phyloP scores from a whole-genome alignment of 768 basidiomycete species.

The Gloeophyllum trabeum region DNA sequence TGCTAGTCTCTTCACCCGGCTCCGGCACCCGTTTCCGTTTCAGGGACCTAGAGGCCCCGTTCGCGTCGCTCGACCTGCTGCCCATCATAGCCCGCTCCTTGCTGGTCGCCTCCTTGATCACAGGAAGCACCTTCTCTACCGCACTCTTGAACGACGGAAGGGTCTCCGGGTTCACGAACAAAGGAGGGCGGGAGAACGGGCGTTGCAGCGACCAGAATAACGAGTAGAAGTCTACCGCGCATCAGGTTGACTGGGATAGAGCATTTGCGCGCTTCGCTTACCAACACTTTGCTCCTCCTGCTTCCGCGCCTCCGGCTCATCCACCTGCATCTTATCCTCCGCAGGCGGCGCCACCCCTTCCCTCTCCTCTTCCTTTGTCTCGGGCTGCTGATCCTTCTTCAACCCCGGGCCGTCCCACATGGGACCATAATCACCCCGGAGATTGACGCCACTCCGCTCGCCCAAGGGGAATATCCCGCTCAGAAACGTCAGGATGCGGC shows the following conservation, averaged over 20 bases:
- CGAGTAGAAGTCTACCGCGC: constrained; percentile 58
- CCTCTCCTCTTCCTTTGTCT: constrained; percentile 22
- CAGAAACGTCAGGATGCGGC: constrained; percentile 80
- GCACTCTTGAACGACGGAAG: constrained; percentile 60
- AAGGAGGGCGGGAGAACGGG: constrained; percentile 70
- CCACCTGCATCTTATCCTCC: constrained; percentile 19
- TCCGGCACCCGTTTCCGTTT: constrained; percentile 53
- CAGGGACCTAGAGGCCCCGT: constrained; percentile 15
- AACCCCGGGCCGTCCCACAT: constrained; percentile 59
- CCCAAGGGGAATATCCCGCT: constrained; percentile 80
- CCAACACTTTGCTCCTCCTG: constrained; percentile 28
- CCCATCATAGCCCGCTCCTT: constrained; percentile 88
- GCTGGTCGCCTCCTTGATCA: constrained; percentile 77
- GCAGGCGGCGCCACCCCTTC: constrained; percentile 18
- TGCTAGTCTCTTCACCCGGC: constrained; percentile 33
- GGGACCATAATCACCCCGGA: constrained; percentile 80
- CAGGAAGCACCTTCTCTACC: constrained; percentile 62
- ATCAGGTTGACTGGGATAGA: constrained; percentile 4
- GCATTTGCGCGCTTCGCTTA: constrained; percentile 10
- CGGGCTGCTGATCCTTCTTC: no score
- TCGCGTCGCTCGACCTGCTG: constrained; percentile 35
- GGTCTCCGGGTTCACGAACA: constrained; percentile 45
- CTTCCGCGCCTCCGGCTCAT: constrained; percentile 15
- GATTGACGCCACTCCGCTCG: constrained; percentile 85
- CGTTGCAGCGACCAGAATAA: constrained; percentile 87